Evolutionary conservation across 1,284 basidiomycete species (phyloP), one percentile per base, ranked within the genome.

Genomic region (Rhizoctonia solani): DNA sequence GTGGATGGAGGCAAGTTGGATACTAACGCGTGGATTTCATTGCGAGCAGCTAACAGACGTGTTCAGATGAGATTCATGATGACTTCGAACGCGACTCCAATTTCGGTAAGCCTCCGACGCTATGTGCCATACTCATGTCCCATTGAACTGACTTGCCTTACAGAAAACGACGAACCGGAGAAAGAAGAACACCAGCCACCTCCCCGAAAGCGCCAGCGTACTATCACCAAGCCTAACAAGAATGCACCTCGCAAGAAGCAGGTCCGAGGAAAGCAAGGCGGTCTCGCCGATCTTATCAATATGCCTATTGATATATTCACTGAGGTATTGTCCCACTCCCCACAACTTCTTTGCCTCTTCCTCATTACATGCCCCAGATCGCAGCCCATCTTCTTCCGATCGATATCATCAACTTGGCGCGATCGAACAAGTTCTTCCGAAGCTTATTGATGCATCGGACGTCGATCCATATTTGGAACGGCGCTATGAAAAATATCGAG

Each of bases 301-400:
- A 72, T 75, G 71, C 74, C 75, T 0, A 39, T 74, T 23, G 75
- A 76, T 46, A 69, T 76, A 16, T 75, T 76, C 58, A 69, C 69
- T 44, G 74, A 75, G 70, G 75, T 76, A 39, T 41, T n/a, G n/a
- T n/a, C n/a, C n/a, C n/a, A n/a, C n/a, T n/a, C n/a, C n/a, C n/a
- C n/a, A n/a, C n/a, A n/a, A n/a, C n/a, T n/a, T n/a, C n/a, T n/a
- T n/a, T n/a, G n/a, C n/a, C n/a, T n/a, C n/a, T n/a, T n/a, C n/a
- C n/a, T 56, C 21, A 9, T 44, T 19, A 39, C 39, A 47, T 27
- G 9, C 21, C 34, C 16, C 21, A 76, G 75, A 71, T 76, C 54
- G 69, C 69, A 5, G 53, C 59, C 6, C 39, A 73, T 21, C 65
- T 76, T 3, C 50, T 67, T 8, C 75, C 75, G 4, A 50, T 63